A percentile compares a stretch with the other conserved stretches of the same genome.
These are phyloP conservation scores for Pyrenophora graminea DNA, from an alignment of 2,329 filamentous ascomycete genomes.

Conservation along the genomic window DNA sequence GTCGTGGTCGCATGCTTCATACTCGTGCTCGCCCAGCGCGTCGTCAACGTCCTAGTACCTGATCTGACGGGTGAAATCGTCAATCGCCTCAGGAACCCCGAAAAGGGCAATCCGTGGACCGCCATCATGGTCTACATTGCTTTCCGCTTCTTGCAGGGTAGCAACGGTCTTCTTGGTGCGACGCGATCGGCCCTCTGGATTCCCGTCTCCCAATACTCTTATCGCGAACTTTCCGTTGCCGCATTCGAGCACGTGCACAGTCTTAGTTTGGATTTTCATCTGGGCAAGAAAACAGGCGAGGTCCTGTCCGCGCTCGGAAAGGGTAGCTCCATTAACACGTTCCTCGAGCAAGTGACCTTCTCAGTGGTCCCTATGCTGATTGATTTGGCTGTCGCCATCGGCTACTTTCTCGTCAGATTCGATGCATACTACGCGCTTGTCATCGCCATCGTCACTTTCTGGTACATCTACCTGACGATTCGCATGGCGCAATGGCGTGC, in stretches of 20 bases:
- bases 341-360: conserved; percentile 95
- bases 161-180: conserved; percentile 83
- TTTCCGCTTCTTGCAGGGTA: conserved; percentile 82
- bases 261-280: conserved; percentile 92
- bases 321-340: conserved; percentile 92
- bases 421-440: conserved; percentile 90
- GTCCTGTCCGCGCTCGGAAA: conserved; percentile 95
- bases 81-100: conserved; percentile 65
- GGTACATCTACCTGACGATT: conserved; percentile 95
- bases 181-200: conserved; percentile 88
- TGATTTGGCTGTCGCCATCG: conserved; percentile 83
- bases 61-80: conserved; percentile 79
- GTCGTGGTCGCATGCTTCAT: conserved; percentile 81
- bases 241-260: conserved; percentile 97
- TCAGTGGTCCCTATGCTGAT: conserved; percentile 93
- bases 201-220: conserved; percentile 94
- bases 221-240: conserved; percentile 88
- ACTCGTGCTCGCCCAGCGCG: conserved; percentile 77
- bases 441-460: conserved; percentile 87
- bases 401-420: conserved; percentile 76
- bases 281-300: conserved; percentile 95
- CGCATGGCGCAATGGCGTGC: conserved; percentile 93
- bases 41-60: conserved; percentile 86
- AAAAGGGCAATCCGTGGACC: conserved; percentile 68
- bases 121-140: conserved; percentile 76